Base-by-base conservation (phyloP, 768 basidiomycete genomes). In the Collybia sordida region DNA sequence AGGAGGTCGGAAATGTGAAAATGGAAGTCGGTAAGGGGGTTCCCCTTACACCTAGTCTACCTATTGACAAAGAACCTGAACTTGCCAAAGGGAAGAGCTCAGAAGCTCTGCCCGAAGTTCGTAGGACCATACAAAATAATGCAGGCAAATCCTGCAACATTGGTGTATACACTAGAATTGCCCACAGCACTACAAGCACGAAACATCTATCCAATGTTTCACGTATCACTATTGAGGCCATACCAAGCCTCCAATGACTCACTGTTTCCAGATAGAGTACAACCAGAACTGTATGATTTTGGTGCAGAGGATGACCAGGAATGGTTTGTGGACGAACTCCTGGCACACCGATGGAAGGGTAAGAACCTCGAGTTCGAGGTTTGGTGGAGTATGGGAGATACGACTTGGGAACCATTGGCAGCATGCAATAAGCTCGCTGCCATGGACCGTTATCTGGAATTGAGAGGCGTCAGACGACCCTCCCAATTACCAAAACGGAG, bases 51-150 rank as follows among this genome's bases (percentile, higher is more conserved):
- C n/a, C n/a, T n/a, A n/a, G n/a, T n/a, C n/a, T n/a, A n/a, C n/a
- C n/a, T n/a, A n/a, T n/a, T n/a, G n/a, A 73, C 70, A 0, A 60
- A 64, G 24, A 74, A 75, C 46, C 43, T 74, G 0, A 56, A 50
- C 0, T n/a, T 72, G 12, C 70, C 66, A 0, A 70, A 69, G 40
- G 53, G 57, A 1, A 4, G 54, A 11, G 60, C 66, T 0, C 42
- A 56, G 2, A 73, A 73, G 38, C 52, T 73, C 1, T 49, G 57
- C 1, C 72, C 70, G 1, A 69, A 66, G 27, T 73, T 53, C 42
- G 60, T 71, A 11, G 71, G 75, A 3, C 75, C 73, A 0, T 76
- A 39, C n/a, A 7, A 22, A 25, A 25, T 23, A 21, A n/a, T 49
- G 24, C 3, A 21, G 8, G 22, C 31, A 12, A 24, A 4, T 9